phyloP scores from a whole-genome alignment of 176 grass and related monocot genomes.

The Olyra latifolia region DNA sequence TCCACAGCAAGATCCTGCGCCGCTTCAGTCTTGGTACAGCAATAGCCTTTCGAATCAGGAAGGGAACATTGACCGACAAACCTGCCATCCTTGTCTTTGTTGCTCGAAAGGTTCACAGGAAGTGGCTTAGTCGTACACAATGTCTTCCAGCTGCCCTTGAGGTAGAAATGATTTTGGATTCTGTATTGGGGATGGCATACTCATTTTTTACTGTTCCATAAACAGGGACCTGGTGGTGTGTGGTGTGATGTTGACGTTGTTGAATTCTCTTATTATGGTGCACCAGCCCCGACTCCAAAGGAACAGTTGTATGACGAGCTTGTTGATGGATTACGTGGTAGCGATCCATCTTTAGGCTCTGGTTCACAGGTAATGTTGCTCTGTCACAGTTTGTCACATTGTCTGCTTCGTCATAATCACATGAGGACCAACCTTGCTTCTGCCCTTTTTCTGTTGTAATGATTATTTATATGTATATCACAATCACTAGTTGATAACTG shows the following conservation, averaged over 20 bases:
- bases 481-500: not conserved
- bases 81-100: conserved; percentile 97
- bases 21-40: conserved; percentile 93
- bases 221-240: conserved; percentile 85
- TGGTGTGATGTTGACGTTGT: conserved; percentile 99
- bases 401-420: not conserved
- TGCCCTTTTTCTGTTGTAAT: not conserved
- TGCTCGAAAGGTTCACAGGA: conserved; percentile 85
- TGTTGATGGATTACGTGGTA: conserved; percentile 89
- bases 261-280: conserved; percentile 99
- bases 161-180: conserved; percentile 39
- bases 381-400: conserved; percentile 6
- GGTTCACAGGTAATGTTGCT: conserved; percentile 78
- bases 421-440: not conserved
- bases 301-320: conserved; percentile 94
- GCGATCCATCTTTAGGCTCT: conserved; percentile 83
- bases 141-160: conserved; percentile 86
- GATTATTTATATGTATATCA: not conserved
- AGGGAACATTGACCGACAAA: conserved; percentile 76
- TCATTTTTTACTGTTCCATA: conserved; percentile 23
- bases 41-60: conserved; percentile 81
- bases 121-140: conserved; percentile 77
- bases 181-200: conserved; percentile 11
- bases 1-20: conserved; percentile 94
- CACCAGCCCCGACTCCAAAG: conserved; percentile 87